Evolutionary conservation across 768 basidiomycete genomes (phyloP), one percentile per base, ranked within the genome.

Genomic region (Mrakia frigida): DNA sequence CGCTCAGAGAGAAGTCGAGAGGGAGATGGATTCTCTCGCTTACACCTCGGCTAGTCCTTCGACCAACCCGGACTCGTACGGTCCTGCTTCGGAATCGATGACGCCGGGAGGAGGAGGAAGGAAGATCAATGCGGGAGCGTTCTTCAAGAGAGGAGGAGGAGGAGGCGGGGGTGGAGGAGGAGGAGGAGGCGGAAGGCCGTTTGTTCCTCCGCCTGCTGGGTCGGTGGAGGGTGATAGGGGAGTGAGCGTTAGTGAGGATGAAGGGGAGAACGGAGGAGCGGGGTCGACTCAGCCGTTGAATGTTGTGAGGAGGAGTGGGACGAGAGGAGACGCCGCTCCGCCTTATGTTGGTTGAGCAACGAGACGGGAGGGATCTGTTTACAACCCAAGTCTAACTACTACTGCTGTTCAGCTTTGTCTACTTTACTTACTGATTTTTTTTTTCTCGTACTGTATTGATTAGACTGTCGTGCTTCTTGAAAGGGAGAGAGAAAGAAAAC

Each of bases 81-180:
- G 46, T 31, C 75, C 46, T 4, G 23, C 41, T 1, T n/a, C 33
- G 39, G 73, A 59, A 4, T 39, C 63, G 16, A 65, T 23, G 11
- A 9, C 67, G 6, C 41, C 46, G 3, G 28, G 50, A 13, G 33
- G 52, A 4, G 75, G 70, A 18, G 70, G 60, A 23, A 37, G 75
- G 41, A 77, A 77, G 73, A 73, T 78, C 39, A 74, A 78, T 33
- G 77, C 77, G n/a, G 77, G 77, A 4, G 77, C 77, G 1, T 78
- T 78, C 60, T 70, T 74, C 67, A 78, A 78, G 67, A 37, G 68
- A 21, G 23, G 56, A n/a, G 61, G 63, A 50, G 46, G 46, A 50
- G 43, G n/a, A n/a, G n/a, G n/a, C n/a, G n/a, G n/a, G 10, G n/a
- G 43, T 5, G 46, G 46, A 50, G 43, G 70, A 16, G 70, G 60